Base-by-base conservation (phyloP, 768 basidiomycete genomes). In the Dacryopinax primogenitus region DNA sequence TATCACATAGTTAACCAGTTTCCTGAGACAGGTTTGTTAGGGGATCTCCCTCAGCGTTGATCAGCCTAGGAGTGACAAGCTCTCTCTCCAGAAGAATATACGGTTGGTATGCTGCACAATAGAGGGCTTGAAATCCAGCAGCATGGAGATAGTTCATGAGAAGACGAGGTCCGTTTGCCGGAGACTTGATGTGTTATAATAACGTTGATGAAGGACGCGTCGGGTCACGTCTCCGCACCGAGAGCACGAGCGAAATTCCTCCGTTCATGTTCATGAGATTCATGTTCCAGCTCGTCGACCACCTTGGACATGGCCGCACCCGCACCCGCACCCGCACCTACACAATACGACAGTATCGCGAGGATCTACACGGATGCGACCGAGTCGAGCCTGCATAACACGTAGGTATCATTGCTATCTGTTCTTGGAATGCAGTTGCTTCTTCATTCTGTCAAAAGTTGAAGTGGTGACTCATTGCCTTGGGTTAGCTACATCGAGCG, bases 401-500 rank as follows among this genome's bases (percentile, higher is more conserved):
- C 51, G 51, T 58, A 30, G 23, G 51, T 58, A 32, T 58, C 18
- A 18, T 58, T 30, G 13, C 32, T 21, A 18, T 58, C 9, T 28
- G 3, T 26, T 58, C 51, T 26, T 6, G 26, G 51, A 58, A 30
- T 3, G 51, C 32, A 13, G 26, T 58, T 21, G 51, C 26, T 58
- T 11, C 51, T 58, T 58, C 51, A 58, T 28, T 26, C 51, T 32
- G 3, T 21, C 26, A 4, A 28, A 58, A n/a, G n/a, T 18, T 58
- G 51, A 32, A 58, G 30, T 21, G 26, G 32, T 58, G 51, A 58
- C 51, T 58, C 51, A 58, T 30, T 58, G 51, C 51, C n/a, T 28
- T 47, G 51, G 9, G 2, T 34, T 37, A 62, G 62, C 33, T 34
- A 62, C n/a, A 62, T 37, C 35, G 62, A 62, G 21, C 62, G 62